A percentile compares a stretch with the other conserved stretches of the same genome.
phyloP scores from a whole-genome alignment of 179 eudicot genomes.

The Silene vulgaris region DNA sequence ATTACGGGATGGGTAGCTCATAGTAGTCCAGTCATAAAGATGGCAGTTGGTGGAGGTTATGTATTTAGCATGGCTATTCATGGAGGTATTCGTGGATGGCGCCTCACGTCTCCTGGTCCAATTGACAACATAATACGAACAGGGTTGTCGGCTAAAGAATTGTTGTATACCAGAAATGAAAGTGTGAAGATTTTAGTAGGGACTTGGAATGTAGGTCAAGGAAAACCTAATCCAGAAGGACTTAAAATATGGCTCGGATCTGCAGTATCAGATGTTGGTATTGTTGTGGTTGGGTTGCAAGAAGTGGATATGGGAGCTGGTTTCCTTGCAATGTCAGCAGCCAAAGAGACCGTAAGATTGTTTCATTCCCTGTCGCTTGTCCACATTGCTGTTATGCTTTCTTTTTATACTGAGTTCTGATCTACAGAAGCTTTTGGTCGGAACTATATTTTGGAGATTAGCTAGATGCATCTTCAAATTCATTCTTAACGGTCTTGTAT shows the following conservation, averaged over 20 bases:
- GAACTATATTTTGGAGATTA: not conserved
- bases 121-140: slow-evolving; percentile 58
- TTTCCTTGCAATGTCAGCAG: slow-evolving; percentile 98
- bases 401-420: not conserved
- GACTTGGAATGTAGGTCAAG: slow-evolving; percentile 99
- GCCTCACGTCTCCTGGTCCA: slow-evolving; percentile 83
- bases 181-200: slow-evolving; percentile 69
- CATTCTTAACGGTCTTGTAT: slow-evolving; percentile 24
- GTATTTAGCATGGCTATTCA: slow-evolving; percentile 87
- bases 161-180: slow-evolving; percentile 58
- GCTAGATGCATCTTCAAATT: not conserved
- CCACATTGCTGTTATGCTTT: slow-evolving; percentile 3
- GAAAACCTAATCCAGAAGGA: slow-evolving; percentile 76
- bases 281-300: slow-evolving; percentile 90
- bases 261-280: slow-evolving; percentile 67
- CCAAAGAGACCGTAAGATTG: slow-evolving; percentile 89
- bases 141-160: slow-evolving; percentile 62
- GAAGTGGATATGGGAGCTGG: slow-evolving; percentile 99
- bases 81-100: slow-evolving; percentile 99
- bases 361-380: not conserved
- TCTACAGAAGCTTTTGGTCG: not conserved
- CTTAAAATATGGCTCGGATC: slow-evolving; percentile 75
- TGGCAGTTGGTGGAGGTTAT: slow-evolving; percentile 63
- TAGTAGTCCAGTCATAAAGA: slow-evolving; percentile 72
- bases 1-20: slow-evolving; percentile 87